Base-by-base conservation (phyloP, 768 basidiomycete genomes). In the Calocybe indica region DNA sequence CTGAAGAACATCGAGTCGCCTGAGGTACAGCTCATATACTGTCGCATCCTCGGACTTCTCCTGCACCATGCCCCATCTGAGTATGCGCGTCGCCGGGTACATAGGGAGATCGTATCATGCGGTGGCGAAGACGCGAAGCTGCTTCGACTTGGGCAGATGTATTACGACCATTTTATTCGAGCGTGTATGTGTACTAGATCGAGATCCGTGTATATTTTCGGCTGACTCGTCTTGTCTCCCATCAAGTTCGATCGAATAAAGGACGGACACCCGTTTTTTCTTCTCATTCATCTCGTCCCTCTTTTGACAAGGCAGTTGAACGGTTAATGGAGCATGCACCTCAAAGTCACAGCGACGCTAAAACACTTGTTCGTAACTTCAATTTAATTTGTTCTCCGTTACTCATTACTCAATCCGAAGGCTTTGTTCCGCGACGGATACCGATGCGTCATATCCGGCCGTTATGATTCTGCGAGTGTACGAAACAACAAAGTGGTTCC, bases 11-110 rank as follows among this genome's bases (percentile, higher is more conserved):
- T 22, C 22, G 22, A 22, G 22, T 2, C 22, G 22, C 22, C 4
- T 22, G 4, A 22, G 22, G 2, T 22, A 22, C 22, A 22, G 22
- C 22, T 22, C 4, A 52, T 43, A 28, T 41, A 32, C 30, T 48
- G 48, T 7, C 33, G 54, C 35, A 33, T 55, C 12, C 46, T 52
- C 6, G 54, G 48, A 29, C 50, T 50, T 40, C 30, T 55, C 36
- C 39, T 52, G 13, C n/a, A 52, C 7, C 37, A 52, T 33, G 48
- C 51, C 28, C 53, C 53, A 2, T 31, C 46, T 8, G 30, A 34
- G 3, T 4, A 14, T 3, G 53, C 43, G 6, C 43, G 11, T 9
- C 11, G n/a, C 5, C n/a, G 37, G 12, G 32, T 54, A n/a, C 34
- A 11, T 2, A 46, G 14, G 28, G 51, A 28, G 29, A 46, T 55